These are phyloP conservation scores for Achlya hypogyna DNA, from an alignment of 352 stramenopile species.

Conservation along the genomic window DNA sequence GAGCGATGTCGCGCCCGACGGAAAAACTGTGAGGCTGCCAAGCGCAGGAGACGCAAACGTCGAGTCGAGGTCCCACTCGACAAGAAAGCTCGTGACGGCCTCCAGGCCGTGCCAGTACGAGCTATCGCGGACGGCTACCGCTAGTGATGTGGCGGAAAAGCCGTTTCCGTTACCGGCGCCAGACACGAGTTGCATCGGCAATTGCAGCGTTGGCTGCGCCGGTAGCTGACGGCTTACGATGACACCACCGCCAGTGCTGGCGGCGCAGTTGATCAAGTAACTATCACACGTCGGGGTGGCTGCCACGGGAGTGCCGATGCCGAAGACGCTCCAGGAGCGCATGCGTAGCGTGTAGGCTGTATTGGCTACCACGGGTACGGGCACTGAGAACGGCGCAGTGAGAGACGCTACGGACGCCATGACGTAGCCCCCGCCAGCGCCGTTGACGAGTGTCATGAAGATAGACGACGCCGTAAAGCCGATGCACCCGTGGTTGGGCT, in stretches of 20 bases:
- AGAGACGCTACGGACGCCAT: conserved; percentile 21
- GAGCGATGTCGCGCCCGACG: conserved; percentile 30
- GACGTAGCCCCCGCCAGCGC: conserved; percentile 34
- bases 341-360: conserved; percentile 72
- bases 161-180: conserved; percentile 38
- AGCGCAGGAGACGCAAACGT: conserved; percentile 47
- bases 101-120: conserved; percentile 69
- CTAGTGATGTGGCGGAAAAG: conserved; percentile 55
- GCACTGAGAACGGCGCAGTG: conserved; percentile 12
- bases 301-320: conserved; percentile 40
- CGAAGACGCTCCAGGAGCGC: conserved; percentile 78
- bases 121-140: conserved; percentile 51
- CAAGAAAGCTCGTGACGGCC: conserved; percentile 71
- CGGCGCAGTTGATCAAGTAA: conserved; percentile 73
- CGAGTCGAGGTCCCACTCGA: conserved; percentile 83
- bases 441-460: conserved; percentile 36
- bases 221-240: conserved; percentile 62
- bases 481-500: conserved; percentile 53
- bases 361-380: conserved; percentile 30
- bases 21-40: conserved; percentile 27
- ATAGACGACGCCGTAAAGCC: conserved; percentile 34
- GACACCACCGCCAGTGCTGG: conserved; percentile 24
- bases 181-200: conserved; percentile 42
- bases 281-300: conserved; percentile 82
- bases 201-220: conserved; percentile 28